Conservation (phyloP, 495 filamentous ascomycete genomes). For the Aspergillus olivimuriae region DNA sequence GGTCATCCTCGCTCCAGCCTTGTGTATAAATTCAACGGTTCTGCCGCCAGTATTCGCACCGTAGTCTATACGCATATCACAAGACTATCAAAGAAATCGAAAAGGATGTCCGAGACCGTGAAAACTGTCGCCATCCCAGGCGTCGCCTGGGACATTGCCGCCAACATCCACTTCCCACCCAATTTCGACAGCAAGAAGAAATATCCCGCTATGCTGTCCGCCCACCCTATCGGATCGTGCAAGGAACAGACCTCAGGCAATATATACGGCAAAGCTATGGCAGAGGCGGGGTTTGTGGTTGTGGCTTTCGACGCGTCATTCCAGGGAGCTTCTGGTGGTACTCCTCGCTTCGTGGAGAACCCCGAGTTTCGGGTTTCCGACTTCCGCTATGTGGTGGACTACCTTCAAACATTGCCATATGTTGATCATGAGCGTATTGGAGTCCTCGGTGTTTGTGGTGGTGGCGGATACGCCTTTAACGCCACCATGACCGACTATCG, state of each 20-base stretch:
- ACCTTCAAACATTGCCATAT: slow-evolving; percentile 21
- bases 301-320: slow-evolving; percentile 30
- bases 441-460: slow-evolving; percentile 31
- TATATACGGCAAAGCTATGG: slow-evolving; percentile 23
- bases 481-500: slow-evolving; percentile 30
- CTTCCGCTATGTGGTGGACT: slow-evolving; percentile 24
- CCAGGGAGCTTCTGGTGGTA: slow-evolving; percentile 26
- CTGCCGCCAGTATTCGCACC: too few species aligned
- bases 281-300: slow-evolving; percentile 26
- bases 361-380: slow-evolving; percentile 29
- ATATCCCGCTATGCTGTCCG: slow-evolving; percentile 15
- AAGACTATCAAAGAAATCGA: background rate
- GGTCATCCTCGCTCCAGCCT: too few species aligned
- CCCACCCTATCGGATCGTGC: slow-evolving; percentile 25
- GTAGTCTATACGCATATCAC: too few species aligned
- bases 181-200: slow-evolving; percentile 14
- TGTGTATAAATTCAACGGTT: too few species aligned
- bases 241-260: slow-evolving; percentile 33
- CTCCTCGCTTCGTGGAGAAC: slow-evolving; percentile 28
- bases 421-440: slow-evolving; percentile 28
- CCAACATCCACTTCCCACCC: slow-evolving; percentile 15
- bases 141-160: slow-evolving; percentile 14
- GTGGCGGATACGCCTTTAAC: slow-evolving; percentile 25
- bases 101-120: slow-evolving; percentile 5
- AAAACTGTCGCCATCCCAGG: slow-evolving; percentile 11